A percentile compares a stretch with the other conserved stretches of the same genome.
These are phyloP conservation scores for Cornus kousa DNA, from an alignment of 148 eudicot species.

Conservation along the genomic window DNA sequence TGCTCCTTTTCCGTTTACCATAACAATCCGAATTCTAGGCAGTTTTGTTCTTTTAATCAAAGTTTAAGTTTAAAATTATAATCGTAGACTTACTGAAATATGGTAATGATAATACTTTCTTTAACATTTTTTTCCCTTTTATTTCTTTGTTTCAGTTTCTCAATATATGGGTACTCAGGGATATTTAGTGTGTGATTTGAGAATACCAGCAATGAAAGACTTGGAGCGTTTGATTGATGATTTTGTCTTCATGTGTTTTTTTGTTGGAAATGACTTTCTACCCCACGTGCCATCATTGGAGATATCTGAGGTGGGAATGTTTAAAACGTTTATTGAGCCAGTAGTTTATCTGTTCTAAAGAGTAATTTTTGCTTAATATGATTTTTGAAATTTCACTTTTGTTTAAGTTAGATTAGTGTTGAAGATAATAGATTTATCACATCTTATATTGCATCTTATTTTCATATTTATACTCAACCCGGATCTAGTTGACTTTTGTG, in stretches of 20 bases:
- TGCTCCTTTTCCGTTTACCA: no score
- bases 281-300: conserved; percentile 44
- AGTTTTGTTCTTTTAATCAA: background rate
- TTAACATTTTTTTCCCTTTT: background rate
- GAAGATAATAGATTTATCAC: background rate
- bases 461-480: background rate
- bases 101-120: background rate
- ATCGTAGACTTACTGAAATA: background rate
- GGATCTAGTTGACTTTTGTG: background rate
- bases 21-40: background rate
- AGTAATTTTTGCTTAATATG: background rate
- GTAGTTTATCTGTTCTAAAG: background rate
- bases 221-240: conserved; percentile 39
- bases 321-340: background rate
- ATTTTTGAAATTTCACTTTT: conserved; percentile 1
- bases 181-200: conserved; percentile 30
- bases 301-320: conserved; percentile 31
- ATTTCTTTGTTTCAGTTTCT: conserved; percentile 31
- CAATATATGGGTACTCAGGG: conserved; percentile 39
- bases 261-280: conserved; percentile 45
- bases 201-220: conserved; percentile 23
- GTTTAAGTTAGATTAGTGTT: background rate
- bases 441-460: background rate
- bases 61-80: no score
- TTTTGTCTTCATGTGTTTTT: conserved; percentile 44